Conservation (phyloP, 2,329 filamentous ascomycete genomes). For the Colletotrichum simmondsii region DNA sequence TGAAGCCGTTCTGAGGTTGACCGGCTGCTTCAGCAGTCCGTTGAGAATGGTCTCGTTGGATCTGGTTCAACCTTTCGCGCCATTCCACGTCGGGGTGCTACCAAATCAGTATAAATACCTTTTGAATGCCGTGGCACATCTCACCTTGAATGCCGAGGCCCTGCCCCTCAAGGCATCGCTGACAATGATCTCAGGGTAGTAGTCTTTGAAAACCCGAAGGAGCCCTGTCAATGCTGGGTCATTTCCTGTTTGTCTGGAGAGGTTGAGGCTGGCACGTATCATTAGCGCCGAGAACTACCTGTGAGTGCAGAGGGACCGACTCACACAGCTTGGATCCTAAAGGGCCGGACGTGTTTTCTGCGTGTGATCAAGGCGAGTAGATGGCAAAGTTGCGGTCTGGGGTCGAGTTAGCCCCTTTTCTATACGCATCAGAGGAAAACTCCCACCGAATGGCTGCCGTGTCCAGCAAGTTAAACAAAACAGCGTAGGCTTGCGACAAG, state of each 20-base stretch:
- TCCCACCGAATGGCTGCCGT: constrained; percentile 77
- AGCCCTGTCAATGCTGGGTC: constrained; percentile 81
- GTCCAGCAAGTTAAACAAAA: constrained; percentile 85
- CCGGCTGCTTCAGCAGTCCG: constrained; percentile 50
- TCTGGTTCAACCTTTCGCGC: constrained; percentile 73
- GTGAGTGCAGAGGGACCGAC: constrained; percentile 36
- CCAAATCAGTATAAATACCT: constrained; percentile 43
- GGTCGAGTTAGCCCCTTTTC: constrained; percentile 37
- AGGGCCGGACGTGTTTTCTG: constrained; percentile 84
- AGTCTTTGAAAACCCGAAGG: constrained; percentile 87
- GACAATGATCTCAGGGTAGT: constrained; percentile 89
- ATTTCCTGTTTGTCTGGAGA: constrained; percentile 72
- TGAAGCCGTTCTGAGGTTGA: constrained; percentile 66
- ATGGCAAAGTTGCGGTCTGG: constrained; percentile 74
- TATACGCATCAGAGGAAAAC: background rate
- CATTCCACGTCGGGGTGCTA: constrained; percentile 82
- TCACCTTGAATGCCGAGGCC: constrained; percentile 70
- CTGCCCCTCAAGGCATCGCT: constrained; percentile 72
- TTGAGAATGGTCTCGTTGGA: constrained; percentile 70
- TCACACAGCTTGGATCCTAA: constrained; percentile 81
- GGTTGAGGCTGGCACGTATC: constrained; percentile 56
- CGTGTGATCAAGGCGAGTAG: constrained; percentile 82
- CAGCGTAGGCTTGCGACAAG: constrained; percentile 76
- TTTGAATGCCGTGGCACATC: background rate
- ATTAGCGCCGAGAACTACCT: background rate